Evolutionary conservation across 169 alveolate species (phyloP), one percentile per base, ranked within the genome.

Genomic region (Babesia microti): DNA sequence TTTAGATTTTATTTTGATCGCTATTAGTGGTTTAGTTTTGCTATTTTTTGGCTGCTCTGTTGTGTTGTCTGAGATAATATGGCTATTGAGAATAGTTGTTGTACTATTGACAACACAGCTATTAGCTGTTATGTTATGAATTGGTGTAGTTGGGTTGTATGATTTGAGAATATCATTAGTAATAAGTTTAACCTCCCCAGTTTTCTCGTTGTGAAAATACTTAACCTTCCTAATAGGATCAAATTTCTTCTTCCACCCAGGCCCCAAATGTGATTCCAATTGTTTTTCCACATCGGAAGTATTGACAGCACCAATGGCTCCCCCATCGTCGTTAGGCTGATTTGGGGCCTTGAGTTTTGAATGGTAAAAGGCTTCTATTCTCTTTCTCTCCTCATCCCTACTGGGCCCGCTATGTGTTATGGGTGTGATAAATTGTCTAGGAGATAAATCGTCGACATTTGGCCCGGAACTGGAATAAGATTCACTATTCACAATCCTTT

Each of bases 401-500:
- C 60, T 43, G 2, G 67, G 69, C n/a, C 32, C 34, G 19, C 45
- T 36, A 6, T 45, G 19, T 5, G 60, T 58, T 6, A 27, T 24
- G 17, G 35, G 36, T 24, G 11, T 33, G 36, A 46, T 45, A 35
- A 47, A 5, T 0, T 48, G 21, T 4, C 44, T 41, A 15, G 44
- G 19, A 4, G 17, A 4, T 18, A 53, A 5, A 23, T 39, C 34
- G 23, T 32, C 28, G 4, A 19, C 32, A 7, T 14, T 6, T 12
- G 12, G 19, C 30, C 68, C 27, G 14, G 55, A 22, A 6, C 47
- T 47, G 41, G 44, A 29, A 37, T 46, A 17, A 67, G 72, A 39
- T 42, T 65, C 52, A 42, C 78, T 36, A 60, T 18, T 9, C 33
- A 68, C 73, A n/a, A 61, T 59, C n/a, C 42, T 46, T 18, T 76